Percentiles rank a stretch among this genome's conserved stretches.
phyloP scores from a whole-genome alignment of 2,329 filamentous ascomycete species.

The Ramichloridium luteum region DNA sequence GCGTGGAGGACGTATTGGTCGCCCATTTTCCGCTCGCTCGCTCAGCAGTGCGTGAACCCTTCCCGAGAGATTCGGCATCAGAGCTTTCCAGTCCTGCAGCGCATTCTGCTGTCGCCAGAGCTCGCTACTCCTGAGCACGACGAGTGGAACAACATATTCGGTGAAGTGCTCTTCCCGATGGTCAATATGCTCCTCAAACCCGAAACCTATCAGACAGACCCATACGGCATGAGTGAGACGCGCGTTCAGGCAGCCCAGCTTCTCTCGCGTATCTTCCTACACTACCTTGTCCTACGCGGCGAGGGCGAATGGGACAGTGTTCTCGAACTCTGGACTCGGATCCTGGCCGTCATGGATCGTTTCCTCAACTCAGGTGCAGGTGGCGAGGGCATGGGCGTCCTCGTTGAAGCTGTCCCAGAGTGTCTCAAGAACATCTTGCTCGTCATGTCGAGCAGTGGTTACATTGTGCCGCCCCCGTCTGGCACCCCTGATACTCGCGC shows the following conservation, averaged over 20 bases:
- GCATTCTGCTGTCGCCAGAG: constrained; percentile 72
- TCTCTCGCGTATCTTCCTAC: constrained; percentile 88
- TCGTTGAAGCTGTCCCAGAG: constrained; percentile 92
- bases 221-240: constrained; percentile 88
- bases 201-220: constrained; percentile 84
- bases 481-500: constrained; percentile 29
- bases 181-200: constrained; percentile 81
- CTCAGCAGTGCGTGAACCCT: constrained; percentile 83
- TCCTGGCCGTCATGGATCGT: constrained; percentile 91
- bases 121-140: constrained; percentile 73
- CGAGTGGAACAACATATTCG: constrained; percentile 83
- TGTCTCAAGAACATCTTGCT: constrained; percentile 91
- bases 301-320: constrained; percentile 79
- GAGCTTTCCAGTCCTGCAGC: constrained; percentile 74
- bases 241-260: constrained; percentile 82
- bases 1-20: constrained; percentile 98
- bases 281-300: constrained; percentile 75
- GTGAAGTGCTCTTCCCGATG: constrained; percentile 83
- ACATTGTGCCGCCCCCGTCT: constrained; percentile 54
- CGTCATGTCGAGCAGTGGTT: constrained; percentile 85
- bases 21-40: constrained; percentile 80
- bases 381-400: constrained; percentile 48
- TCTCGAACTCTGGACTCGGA: constrained; percentile 81
- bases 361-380: constrained; percentile 72
- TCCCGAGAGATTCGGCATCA: constrained; percentile 86